phyloP scores from a whole-genome alignment of 2,329 filamentous ascomycete species.

The Colletotrichum godetiae region DNA sequence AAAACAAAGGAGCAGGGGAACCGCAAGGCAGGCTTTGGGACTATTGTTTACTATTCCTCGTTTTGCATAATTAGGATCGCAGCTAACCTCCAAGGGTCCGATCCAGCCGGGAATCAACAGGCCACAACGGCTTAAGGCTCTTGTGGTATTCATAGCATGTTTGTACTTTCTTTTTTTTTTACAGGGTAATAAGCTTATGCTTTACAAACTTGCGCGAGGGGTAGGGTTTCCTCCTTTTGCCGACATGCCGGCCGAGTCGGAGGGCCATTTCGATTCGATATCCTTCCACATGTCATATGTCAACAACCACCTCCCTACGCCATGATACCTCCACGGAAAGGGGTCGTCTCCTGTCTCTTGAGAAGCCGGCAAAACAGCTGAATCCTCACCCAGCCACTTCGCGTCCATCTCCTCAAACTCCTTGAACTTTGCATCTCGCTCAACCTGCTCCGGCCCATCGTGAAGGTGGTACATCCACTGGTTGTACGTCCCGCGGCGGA shows the following conservation, averaged over 20 bases:
- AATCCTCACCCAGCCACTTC: conserved; percentile 42
- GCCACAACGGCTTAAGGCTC: not conserved
- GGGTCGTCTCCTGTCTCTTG: conserved; percentile 52
- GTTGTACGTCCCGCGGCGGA: conserved; percentile 69
- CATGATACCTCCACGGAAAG: conserved; percentile 53
- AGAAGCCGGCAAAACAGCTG: conserved; percentile 37
- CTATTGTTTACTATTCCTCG: not conserved
- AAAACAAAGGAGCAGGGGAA: not conserved
- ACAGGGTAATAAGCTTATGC: not conserved
- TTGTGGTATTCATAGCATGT: not conserved
- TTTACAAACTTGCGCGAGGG: conserved; percentile 16
- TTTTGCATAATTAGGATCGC: not conserved
- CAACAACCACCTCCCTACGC: conserved; percentile 52
- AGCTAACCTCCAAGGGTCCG: not conserved
- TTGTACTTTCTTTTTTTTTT: not conserved
- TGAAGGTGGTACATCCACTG: conserved; percentile 71
- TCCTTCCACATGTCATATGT: conserved; percentile 53
- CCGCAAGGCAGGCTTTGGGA: not conserved
- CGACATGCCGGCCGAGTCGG: not conserved
- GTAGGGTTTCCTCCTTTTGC: too few species aligned
- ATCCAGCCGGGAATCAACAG: not conserved
- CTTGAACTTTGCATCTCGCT: conserved; percentile 56
- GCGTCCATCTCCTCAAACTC: conserved; percentile 45
- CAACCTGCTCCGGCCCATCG: conserved; percentile 66
- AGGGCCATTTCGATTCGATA: conserved; percentile 47